These are phyloP conservation scores for Cladophialophora immunda DNA, from an alignment of 2,329 filamentous ascomycete genomes.

Conservation along the genomic window DNA sequence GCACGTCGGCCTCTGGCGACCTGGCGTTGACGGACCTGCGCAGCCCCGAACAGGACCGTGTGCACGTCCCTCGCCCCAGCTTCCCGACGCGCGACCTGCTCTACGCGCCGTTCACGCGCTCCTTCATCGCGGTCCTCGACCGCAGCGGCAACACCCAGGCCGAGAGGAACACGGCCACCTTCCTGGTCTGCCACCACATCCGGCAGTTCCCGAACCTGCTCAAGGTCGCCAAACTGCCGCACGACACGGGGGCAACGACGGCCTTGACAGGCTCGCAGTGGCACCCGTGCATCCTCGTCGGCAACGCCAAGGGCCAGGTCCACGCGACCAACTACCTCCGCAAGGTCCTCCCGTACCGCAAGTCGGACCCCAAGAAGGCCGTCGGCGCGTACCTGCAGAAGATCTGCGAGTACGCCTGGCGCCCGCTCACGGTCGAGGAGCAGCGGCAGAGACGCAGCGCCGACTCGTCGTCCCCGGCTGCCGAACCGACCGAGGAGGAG, in stretches of 20 bases:
- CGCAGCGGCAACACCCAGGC: slow-evolving; percentile 28
- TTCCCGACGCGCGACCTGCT: slow-evolving; percentile 58
- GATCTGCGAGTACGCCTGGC: slow-evolving; percentile 68
- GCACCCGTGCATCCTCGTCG: slow-evolving; percentile 64
- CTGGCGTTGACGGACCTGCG: slow-evolving; percentile 64
- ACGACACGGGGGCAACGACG: slow-evolving; percentile 48
- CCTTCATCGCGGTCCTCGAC: slow-evolving; percentile 51
- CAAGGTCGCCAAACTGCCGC: slow-evolving; percentile 57
- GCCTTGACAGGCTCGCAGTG: slow-evolving; percentile 47
- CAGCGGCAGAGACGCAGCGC: neutral
- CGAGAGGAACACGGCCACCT: slow-evolving; percentile 28
- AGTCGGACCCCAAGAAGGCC: slow-evolving; percentile 11
- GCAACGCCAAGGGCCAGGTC: slow-evolving; percentile 61
- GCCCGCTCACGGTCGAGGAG: slow-evolving; percentile 30
- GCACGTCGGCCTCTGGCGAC: slow-evolving; percentile 64
- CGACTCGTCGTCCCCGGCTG: too few species aligned
- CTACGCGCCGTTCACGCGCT: slow-evolving; percentile 65
- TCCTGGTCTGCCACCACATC: slow-evolving; percentile 36
- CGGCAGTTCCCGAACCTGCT: slow-evolving; percentile 47
- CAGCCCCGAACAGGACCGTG: slow-evolving; percentile 43
- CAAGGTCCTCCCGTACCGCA: slow-evolving; percentile 51
- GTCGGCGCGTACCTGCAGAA: slow-evolving; percentile 61
- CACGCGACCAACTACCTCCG: slow-evolving; percentile 61
- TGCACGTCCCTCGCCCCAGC: slow-evolving; percentile 44
- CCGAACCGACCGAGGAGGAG: neutral